phyloP scores from a whole-genome alignment of 169 alveolate species.

The Plasmodium vivax region DNA sequence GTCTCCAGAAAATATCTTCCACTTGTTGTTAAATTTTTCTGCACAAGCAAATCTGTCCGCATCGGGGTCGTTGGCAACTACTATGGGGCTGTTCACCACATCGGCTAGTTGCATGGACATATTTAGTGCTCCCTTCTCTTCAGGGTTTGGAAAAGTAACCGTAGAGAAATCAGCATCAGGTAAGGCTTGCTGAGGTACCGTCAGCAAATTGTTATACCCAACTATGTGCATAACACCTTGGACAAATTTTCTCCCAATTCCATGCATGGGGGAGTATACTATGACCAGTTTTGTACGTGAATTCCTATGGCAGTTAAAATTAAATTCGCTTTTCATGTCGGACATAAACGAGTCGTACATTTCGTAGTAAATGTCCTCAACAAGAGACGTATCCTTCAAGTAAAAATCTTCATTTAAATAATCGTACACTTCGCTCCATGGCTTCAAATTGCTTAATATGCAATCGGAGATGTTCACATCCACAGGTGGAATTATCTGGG shows the following conservation, averaged over 20 bases:
- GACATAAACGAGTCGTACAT: conserved; percentile 76
- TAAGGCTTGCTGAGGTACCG: conserved; percentile 80
- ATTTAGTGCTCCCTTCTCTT: conserved; percentile 85
- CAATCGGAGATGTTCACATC: conserved; percentile 78
- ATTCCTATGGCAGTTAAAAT: conserved; percentile 68
- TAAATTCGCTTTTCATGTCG: conserved; percentile 76
- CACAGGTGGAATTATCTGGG: conserved; percentile 85
- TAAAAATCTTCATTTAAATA: conserved; percentile 74
- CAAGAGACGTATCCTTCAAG: conserved; percentile 76
- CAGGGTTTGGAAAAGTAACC: conserved; percentile 88
- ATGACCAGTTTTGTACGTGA: conserved; percentile 77
- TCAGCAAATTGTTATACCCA: conserved; percentile 78
- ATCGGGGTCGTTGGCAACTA: conserved; percentile 91
- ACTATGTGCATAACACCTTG: conserved; percentile 78
- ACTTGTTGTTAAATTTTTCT: conserved; percentile 82
- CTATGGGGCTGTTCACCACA: conserved; percentile 74
- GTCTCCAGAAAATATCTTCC: conserved; percentile 81
- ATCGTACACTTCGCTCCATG: conserved; percentile 74
- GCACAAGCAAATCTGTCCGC: conserved; percentile 89
- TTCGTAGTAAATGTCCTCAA: conserved; percentile 78
- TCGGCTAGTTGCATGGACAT: conserved; percentile 82
- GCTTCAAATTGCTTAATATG: conserved; percentile 80
- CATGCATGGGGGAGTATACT: conserved; percentile 91
- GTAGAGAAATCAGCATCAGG: conserved; percentile 90
- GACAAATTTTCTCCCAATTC: conserved; percentile 85